A percentile compares a stretch with the other conserved stretches of the same genome.
These are phyloP conservation scores for Magnusiomyces fungicola DNA, from an alignment of 1,139 yeast genomes.

Conservation along the genomic window DNA sequence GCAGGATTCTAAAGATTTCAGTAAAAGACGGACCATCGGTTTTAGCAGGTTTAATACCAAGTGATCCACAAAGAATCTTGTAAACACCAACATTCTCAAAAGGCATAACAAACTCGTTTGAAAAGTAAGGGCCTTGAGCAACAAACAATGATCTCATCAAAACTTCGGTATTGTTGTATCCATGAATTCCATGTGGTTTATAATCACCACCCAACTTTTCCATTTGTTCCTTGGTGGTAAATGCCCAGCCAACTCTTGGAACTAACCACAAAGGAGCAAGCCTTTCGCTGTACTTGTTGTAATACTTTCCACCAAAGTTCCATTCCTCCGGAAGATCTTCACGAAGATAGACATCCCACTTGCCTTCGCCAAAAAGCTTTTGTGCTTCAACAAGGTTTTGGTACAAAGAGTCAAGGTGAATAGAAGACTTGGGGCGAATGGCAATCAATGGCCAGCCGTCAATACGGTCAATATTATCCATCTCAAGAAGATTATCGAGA, in stretches of 20 bases:
- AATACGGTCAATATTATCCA: conserved; percentile 47
- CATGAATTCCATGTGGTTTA: conserved; percentile 72
- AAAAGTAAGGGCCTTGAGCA: conserved; percentile 62
- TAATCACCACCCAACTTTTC: conserved; percentile 39
- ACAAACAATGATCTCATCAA: conserved; percentile 79
- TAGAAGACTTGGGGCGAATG: conserved; percentile 46
- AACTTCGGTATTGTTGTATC: conserved; percentile 68
- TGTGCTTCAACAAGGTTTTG: conserved; percentile 28
- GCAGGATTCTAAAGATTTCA: conserved; percentile 30
- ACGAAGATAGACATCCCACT: conserved; percentile 44
- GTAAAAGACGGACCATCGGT: conserved; percentile 49
- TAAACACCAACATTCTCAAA: conserved; percentile 69
- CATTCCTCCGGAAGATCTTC: conserved; percentile 59
- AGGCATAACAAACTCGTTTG: conserved; percentile 42
- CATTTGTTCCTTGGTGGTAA: conserved; percentile 55
- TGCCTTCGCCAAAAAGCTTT: conserved; percentile 26
- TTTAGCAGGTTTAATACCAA: conserved; percentile 48
- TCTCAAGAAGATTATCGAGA: conserved; percentile 60
- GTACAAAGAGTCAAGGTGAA: conserved; percentile 36
- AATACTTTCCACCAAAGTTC: conserved; percentile 52
- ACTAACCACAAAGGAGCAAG: conserved; percentile 82
- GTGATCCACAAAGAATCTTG: conserved; percentile 62
- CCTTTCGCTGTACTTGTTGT: conserved; percentile 46
- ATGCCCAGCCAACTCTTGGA: conserved; percentile 72
- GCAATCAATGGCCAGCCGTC: conserved; percentile 94